Conservation (phyloP, 495 filamentous ascomycete species). For the Pseudotulostoma volvatum region DNA sequence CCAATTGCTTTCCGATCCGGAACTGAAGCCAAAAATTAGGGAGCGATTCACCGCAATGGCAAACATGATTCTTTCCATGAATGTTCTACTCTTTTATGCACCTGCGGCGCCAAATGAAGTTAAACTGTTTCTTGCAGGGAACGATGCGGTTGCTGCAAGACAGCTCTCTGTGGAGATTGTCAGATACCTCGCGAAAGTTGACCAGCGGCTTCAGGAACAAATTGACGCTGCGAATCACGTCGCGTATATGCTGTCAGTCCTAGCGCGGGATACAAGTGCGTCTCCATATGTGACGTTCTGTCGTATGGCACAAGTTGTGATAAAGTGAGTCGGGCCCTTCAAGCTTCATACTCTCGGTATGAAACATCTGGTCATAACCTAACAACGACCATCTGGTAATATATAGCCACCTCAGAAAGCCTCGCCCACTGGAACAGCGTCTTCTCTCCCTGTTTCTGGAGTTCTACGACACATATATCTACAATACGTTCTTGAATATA, state of each 20-base stretch:
- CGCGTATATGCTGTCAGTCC: constrained; percentile 2
- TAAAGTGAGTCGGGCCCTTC: constrained; percentile 10
- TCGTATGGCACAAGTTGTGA: constrained; percentile 8
- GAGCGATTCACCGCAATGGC: constrained; percentile 12
- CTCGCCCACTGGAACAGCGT: constrained; percentile 9
- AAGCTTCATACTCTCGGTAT: neutral
- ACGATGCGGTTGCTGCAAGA: constrained; percentile 4
- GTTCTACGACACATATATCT: constrained; percentile 17
- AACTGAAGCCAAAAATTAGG: constrained; percentile 4
- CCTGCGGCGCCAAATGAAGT: neutral
- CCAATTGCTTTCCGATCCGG: constrained; percentile 5
- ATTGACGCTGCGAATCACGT: constrained; percentile 1
- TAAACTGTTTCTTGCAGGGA: constrained; percentile 3
- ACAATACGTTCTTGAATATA: constrained; percentile 10
- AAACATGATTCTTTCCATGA: constrained; percentile 12
- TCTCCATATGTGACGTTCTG: constrained; percentile 6
- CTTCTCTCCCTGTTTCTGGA: constrained; percentile 12
- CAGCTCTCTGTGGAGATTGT: constrained; percentile 6
- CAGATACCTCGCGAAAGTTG: constrained; percentile 6
- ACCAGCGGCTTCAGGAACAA: constrained; percentile 7
- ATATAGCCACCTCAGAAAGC: constrained; percentile 12
- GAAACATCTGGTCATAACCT: neutral
- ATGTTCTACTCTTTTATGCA: constrained; percentile 8
- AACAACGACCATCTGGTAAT: neutral
- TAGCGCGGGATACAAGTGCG: constrained; percentile 1